Conservation (phyloP, 352 stramenopile species). For the Globisporangium takayamanum region DNA sequence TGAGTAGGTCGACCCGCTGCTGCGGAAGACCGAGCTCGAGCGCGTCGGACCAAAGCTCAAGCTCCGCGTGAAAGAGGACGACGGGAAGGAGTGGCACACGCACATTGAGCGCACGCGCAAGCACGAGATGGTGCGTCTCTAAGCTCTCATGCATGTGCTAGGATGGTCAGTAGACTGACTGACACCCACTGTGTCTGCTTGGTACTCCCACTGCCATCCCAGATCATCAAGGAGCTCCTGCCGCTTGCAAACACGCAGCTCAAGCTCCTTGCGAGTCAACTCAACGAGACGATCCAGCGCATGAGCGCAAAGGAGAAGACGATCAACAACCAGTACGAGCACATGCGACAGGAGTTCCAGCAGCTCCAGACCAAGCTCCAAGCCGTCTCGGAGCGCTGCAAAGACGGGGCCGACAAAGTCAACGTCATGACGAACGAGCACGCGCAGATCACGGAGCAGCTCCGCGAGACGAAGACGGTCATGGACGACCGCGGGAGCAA, state of each 20-base stretch:
- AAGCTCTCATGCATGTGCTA: neutral
- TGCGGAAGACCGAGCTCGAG: constrained; percentile 84
- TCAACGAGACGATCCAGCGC: constrained; percentile 49
- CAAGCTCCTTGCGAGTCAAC: constrained; percentile 46
- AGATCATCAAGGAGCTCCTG: constrained; percentile 51
- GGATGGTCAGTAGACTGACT: neutral
- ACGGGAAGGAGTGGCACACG: constrained; percentile 72
- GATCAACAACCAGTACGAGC: constrained; percentile 79
- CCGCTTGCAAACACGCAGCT: constrained; percentile 53
- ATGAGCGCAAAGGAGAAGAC: constrained; percentile 73
- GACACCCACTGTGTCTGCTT: neutral
- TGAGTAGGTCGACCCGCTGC: constrained; percentile 48
- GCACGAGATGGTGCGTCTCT: constrained; percentile 37
- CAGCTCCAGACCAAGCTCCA: constrained; percentile 61
- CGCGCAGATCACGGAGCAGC: constrained; percentile 61
- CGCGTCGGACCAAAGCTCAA: constrained; percentile 71
- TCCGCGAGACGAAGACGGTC: constrained; percentile 66
- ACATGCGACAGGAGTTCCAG: constrained; percentile 56
- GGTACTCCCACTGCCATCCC: neutral
- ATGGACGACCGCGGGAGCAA: constrained; percentile 80
- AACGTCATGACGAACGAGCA: constrained; percentile 75
- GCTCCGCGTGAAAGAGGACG: constrained; percentile 42
- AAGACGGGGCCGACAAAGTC: constrained; percentile 58
- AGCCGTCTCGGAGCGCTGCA: constrained; percentile 52
- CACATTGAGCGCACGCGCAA: constrained; percentile 76